These are phyloP conservation scores for Sphaerulina vaccinii DNA, from an alignment of 2,329 filamentous ascomycete genomes.

Conservation along the genomic window DNA sequence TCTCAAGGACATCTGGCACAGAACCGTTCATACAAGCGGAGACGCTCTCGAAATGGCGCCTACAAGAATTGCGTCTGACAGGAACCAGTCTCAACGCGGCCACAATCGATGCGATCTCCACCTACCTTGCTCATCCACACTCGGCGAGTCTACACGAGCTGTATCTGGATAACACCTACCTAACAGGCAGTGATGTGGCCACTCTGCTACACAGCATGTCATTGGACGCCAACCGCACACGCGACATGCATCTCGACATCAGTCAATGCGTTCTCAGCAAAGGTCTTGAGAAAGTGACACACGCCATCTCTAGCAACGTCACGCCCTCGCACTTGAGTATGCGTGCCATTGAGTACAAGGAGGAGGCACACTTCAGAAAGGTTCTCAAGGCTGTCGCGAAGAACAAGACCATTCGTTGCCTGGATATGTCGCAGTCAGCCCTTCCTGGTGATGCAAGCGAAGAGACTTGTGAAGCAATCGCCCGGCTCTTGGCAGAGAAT, in stretches of 20 bases:
- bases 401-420: constrained; percentile 62
- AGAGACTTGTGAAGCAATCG: constrained; percentile 64
- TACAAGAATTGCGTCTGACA: constrained; percentile 65
- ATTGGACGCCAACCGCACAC: constrained; percentile 40
- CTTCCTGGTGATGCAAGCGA: constrained; percentile 67
- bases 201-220: constrained; percentile 64
- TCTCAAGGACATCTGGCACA: constrained; percentile 61
- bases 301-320: constrained; percentile 52
- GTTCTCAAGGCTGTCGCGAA: constrained; percentile 60
- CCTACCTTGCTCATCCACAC: constrained; percentile 55
- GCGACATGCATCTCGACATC: constrained; percentile 64
- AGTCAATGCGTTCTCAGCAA: constrained; percentile 61
- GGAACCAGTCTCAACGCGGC: constrained; percentile 61
- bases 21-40: constrained; percentile 66
- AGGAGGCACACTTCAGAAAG: constrained; percentile 62
- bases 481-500: constrained; percentile 65
- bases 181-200: constrained; percentile 64
- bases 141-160: constrained; percentile 62
- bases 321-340: constrained; percentile 65
- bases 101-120: constrained; percentile 62
- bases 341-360: constrained; percentile 67
- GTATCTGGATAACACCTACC: constrained; percentile 65
- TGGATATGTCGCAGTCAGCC: constrained; percentile 70
- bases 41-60: constrained; percentile 64
- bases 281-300: constrained; percentile 52